Conservation (phyloP, 495 filamentous ascomycete genomes). For the Xylaria flabelliformis region DNA sequence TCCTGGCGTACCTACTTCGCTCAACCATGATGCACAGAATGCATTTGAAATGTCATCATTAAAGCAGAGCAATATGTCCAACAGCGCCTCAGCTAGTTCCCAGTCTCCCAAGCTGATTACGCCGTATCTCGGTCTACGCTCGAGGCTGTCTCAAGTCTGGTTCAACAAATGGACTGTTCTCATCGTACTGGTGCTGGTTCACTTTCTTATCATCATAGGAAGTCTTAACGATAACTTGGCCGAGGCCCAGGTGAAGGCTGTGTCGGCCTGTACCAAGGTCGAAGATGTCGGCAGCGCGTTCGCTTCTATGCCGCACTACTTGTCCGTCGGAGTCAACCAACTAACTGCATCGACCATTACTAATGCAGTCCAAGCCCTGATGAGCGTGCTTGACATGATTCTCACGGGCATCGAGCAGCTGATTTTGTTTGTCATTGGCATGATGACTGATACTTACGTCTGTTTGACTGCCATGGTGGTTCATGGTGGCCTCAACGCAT, state of each 20-base stretch:
- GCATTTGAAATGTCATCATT: conserved; percentile 30
- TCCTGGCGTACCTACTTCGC: conserved; percentile 37
- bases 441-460: conserved; percentile 85
- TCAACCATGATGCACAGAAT: conserved; percentile 34
- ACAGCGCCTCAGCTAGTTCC: conserved; percentile 19
- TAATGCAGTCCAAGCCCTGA: conserved; percentile 75
- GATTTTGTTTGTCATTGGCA: conserved; percentile 86
- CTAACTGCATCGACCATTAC: conserved; percentile 79
- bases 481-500: conserved; percentile 73
- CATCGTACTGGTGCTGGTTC: conserved; percentile 79
- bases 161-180: conserved; percentile 97
- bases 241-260: conserved; percentile 77
- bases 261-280: conserved; percentile 88
- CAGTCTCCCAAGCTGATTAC: conserved; percentile 61
- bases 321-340: conserved; percentile 85
- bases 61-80: not conserved
- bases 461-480: conserved; percentile 86
- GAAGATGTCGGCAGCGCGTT: conserved; percentile 93
- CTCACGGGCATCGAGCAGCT: conserved; percentile 86
- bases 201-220: conserved; percentile 75
- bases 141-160: conserved; percentile 92
- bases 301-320: conserved; percentile 97
- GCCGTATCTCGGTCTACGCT: conserved; percentile 89
- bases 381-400: conserved; percentile 74
- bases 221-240: conserved; percentile 73